A percentile compares a stretch with the other conserved stretches of the same genome.
These are phyloP conservation scores for Ephemerocybe angulata DNA, from an alignment of 768 basidiomycete species.

Conservation along the genomic window DNA sequence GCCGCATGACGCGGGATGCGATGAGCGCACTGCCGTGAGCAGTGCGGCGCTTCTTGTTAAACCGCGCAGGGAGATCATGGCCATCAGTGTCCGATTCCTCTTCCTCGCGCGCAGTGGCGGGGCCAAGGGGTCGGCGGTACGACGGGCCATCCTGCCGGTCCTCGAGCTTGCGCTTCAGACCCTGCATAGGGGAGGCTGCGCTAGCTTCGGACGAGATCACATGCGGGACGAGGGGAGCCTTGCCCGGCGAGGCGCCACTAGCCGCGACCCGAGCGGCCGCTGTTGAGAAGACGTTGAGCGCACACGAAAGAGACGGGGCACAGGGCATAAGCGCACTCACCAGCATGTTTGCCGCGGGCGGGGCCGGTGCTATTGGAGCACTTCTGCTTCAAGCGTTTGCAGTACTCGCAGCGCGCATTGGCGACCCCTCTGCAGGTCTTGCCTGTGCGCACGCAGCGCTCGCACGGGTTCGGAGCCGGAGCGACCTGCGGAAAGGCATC, in stretches of 20 bases:
- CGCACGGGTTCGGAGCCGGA: slow-evolving; percentile 37
- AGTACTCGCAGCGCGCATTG: slow-evolving; percentile 43
- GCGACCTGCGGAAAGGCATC: neutral
- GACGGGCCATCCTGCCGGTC: slow-evolving; percentile 11
- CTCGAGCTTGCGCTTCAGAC: slow-evolving; percentile 24
- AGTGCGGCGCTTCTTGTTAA: slow-evolving; percentile 30
- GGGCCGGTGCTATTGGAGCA: slow-evolving; percentile 45
- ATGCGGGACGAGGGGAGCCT: slow-evolving; percentile 2
- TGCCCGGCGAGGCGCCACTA: slow-evolving; percentile 17
- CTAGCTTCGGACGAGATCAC: neutral
- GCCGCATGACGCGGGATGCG: slow-evolving; percentile 29
- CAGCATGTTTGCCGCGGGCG: slow-evolving; percentile 38
- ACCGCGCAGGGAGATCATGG: slow-evolving; percentile 23
- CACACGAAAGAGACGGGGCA: neutral
- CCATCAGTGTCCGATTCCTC: slow-evolving; percentile 37
- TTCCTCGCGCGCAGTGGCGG: slow-evolving; percentile 25
- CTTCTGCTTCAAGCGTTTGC: slow-evolving; percentile 44
- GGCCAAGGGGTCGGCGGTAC: slow-evolving; percentile 9
- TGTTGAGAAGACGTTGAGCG: slow-evolving; percentile 9
- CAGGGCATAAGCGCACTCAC: slow-evolving; percentile 21
- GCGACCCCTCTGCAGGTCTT: slow-evolving; percentile 41
- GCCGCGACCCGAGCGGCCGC: slow-evolving; percentile 22
- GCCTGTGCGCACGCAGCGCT: slow-evolving; percentile 41
- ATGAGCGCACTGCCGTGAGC: slow-evolving; percentile 24
- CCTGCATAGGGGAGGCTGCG: neutral